These are phyloP conservation scores for Cytidiella melzeri DNA, from an alignment of 768 basidiomycete genomes.

Conservation along the genomic window DNA sequence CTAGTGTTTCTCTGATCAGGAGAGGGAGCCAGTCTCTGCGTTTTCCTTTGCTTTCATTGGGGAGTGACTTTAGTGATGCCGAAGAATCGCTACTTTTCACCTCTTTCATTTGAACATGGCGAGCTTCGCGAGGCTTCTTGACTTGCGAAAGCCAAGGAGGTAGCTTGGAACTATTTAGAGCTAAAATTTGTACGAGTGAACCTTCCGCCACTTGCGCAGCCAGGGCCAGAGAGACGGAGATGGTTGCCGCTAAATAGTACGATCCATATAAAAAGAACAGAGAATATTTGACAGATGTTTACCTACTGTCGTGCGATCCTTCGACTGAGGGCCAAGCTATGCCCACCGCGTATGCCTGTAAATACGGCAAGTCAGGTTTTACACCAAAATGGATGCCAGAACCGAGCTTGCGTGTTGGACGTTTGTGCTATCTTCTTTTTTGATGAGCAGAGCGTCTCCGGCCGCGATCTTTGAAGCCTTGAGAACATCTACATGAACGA, in stretches of 20 bases:
- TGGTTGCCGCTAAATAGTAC: conserved; percentile 1
- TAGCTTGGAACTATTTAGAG: conserved; percentile 27
- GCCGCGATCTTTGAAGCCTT: conserved; percentile 58
- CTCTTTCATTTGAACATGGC: conserved; percentile 36
- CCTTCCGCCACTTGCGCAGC: conserved; percentile 54
- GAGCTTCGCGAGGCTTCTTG: conserved; percentile 43
- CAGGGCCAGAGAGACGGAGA: conserved; percentile 52
- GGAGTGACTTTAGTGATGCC: neutral
- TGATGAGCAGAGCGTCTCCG: conserved; percentile 62
- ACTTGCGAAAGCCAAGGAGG: conserved; percentile 45
- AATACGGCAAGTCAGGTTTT: conserved; percentile 6
- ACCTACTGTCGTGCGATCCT: conserved; percentile 51
- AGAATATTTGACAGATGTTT: conserved; percentile 6
- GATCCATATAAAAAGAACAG: neutral
- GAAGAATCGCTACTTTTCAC: conserved; percentile 33
- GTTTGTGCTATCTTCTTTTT: conserved; percentile 29
- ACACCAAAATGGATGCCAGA: conserved; percentile 3
- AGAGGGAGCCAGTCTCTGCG: conserved; percentile 63
- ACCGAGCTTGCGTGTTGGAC: conserved; percentile 28
- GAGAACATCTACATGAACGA: conserved; percentile 55
- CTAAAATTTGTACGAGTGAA: conserved; percentile 40
- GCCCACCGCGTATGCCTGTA: conserved; percentile 60
- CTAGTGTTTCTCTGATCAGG: conserved; percentile 59
- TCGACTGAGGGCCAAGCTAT: conserved; percentile 73
- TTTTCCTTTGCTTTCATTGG: conserved; percentile 26